Base-by-base conservation (phyloP, 208 protist genomes). In the Acanthamoeba pearcei region DNA sequence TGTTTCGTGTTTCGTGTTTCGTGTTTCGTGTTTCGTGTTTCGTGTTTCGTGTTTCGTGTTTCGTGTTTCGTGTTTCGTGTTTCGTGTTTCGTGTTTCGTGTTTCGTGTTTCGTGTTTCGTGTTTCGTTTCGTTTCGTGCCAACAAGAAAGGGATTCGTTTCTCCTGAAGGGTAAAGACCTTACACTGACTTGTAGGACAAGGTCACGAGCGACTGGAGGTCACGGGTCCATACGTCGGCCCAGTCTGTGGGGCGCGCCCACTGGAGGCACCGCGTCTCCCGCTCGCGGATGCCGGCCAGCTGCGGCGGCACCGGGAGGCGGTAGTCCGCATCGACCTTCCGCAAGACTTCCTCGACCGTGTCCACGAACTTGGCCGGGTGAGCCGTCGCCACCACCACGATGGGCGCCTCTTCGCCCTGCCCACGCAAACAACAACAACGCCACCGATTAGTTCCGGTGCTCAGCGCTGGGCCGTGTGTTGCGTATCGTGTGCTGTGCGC, bases 301-400 rank as follows among this genome's bases (percentile, higher is more conserved):
- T 89, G 82, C 22, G 82, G 82, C 51, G 82, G 82, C 24, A 66
- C 51, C 17, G 82, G 82, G 17, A 89, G 53, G n/a, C 24, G 6
- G 49, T 38, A 86, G 49, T 32, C 49, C 12, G 78, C 24, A 42
- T 49, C 9, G 17, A 12, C 27, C 51, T 66, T 29, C 29, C 51
- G 82, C n/a, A 89, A 51, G 5, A 51, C 49, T 19, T 32, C 66
- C 62, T 92, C 66, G 10, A 92, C 86, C 3, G 86, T 92, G 27
- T 92, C 86, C 42, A 76, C 86, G 49, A 96, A 96, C 88, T 96
- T 96, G 53, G 93, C 95, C 19, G 95, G 95, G 57, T 96, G 95
- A 3, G 95, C 95, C 42, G 95, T 96, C 9, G 95, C 92, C 13
- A 90, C 35, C 24, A 92, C 42, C 24, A 55, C 90, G 17, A 83